These are phyloP conservation scores for Seiridium cupressi DNA, from an alignment of 2,329 filamentous ascomycete species.

Conservation along the genomic window DNA sequence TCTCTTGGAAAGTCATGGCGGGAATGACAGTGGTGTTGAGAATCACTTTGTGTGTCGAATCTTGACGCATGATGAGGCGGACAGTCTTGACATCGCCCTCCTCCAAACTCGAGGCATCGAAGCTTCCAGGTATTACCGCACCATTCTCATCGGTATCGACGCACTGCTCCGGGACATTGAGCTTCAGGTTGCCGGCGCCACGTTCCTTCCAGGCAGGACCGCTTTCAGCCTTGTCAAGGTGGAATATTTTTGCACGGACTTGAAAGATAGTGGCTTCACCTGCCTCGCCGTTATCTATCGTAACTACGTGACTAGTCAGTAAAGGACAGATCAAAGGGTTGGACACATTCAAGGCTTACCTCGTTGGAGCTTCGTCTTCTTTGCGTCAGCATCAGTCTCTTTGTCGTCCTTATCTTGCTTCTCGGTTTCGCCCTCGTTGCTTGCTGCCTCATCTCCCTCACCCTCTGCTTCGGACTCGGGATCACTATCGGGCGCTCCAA, in stretches of 20 bases:
- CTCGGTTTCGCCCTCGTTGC: constrained; percentile 43
- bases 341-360: constrained; percentile 46
- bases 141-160: constrained; percentile 50
- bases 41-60: constrained; percentile 82
- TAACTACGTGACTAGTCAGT: constrained; percentile 40
- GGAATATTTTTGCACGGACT: constrained; percentile 81
- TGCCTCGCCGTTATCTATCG: constrained; percentile 83
- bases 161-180: constrained; percentile 68
- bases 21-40: constrained; percentile 81
- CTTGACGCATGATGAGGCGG: constrained; percentile 86
- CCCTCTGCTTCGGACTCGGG: constrained; percentile 49
- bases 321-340: background rate
- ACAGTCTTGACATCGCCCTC: constrained; percentile 52
- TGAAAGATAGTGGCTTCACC: constrained; percentile 74
- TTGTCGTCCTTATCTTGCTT: constrained; percentile 48
- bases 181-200: constrained; percentile 77
- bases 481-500: constrained; percentile 73
- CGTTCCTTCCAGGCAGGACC: constrained; percentile 80
- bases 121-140: constrained; percentile 47
- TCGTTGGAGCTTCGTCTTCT: constrained; percentile 66
- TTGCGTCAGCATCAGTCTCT: constrained; percentile 46
- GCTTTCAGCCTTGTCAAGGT: constrained; percentile 65
- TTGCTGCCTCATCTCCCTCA: constrained; percentile 35
- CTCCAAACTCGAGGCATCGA: constrained; percentile 53
- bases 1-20: constrained; percentile 76